Evolutionary conservation across 208 protist genomes (phyloP), one percentile per base, ranked within the genome.

Genomic region (Trypanosoma caninum): DNA sequence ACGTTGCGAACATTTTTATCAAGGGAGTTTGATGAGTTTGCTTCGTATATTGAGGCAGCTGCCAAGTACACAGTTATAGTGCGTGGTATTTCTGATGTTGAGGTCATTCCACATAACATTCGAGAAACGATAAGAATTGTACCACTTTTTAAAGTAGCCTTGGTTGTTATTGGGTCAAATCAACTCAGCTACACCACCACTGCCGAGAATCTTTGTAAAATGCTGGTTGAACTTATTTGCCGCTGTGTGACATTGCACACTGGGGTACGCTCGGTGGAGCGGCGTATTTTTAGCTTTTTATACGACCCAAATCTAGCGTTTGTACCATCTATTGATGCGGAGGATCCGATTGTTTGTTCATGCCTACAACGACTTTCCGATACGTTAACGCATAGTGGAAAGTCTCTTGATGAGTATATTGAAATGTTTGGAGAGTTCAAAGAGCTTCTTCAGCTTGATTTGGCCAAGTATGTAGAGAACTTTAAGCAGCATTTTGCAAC

Each of bases 191-290:
- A 91, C 74, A 87, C 54, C 61, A 78, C 72, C 37, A 71, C 60
- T 31, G 48, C 76, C 0, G 61, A 73, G 13, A 74, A 87, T 53
- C 89, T 98, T 44, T 74, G 69, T 9, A 76, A 59, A 22, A 69
- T 76, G 34, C 54, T 96, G 18, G 46, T 73, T 51, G 67, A 78
- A n/a, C 62, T 97, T 14, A 68, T 96, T 27, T 82, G 83, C 45
- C 84, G 91, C 9, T 93, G 74, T 42, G 64, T 98, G 33, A 65
- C 51, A 11, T 38, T 78, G 27, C 80, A 94, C 62, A 69, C 69
- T 30, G 92, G 91, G 51, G 76, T 97, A 27, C 93, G 89, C 41
- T 86, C 93, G 20, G 69, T 98, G 0, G 95, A 98, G 69, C 84
- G 84, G 6, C 67, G 71, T 22, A 58, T 97, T 46, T 93, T 97